These are phyloP conservation scores for Cephalotrichum gorgonifer DNA, from an alignment of 2,329 filamentous ascomycete genomes.

Conservation along the genomic window DNA sequence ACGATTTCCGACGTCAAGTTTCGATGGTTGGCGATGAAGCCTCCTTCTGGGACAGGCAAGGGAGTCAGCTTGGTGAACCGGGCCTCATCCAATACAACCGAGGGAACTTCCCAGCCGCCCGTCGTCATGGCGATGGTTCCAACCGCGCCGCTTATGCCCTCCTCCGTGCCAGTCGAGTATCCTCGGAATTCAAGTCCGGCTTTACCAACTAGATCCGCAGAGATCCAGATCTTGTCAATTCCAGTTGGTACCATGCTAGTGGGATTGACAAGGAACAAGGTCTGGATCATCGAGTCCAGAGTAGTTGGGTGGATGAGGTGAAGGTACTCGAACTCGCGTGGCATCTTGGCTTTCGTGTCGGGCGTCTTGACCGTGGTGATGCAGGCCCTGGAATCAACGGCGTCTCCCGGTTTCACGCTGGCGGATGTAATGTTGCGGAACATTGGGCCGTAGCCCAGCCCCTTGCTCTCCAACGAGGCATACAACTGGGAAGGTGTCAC, in stretches of 20 bases:
- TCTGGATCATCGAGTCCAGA: constrained; percentile 45
- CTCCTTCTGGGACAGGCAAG: constrained; percentile 12
- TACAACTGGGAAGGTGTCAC: constrained; percentile 36
- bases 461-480: constrained; percentile 36
- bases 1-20: constrained; percentile 37
- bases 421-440: constrained; percentile 35
- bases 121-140: constrained; percentile 34
- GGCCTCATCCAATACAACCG: constrained; percentile 34
- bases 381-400: constrained; percentile 21
- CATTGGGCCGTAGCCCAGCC: constrained; percentile 38
- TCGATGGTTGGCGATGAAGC: constrained; percentile 36
- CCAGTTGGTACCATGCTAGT: constrained; percentile 38
- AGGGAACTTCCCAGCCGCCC: constrained; percentile 17
- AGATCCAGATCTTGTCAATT: constrained; percentile 35
- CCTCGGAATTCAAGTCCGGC: constrained; percentile 26
- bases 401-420: constrained; percentile 19
- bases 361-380: constrained; percentile 30
- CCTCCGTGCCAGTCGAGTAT: constrained; percentile 25
- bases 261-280: constrained; percentile 32
- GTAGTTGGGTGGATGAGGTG: constrained; percentile 49
- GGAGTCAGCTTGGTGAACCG: constrained; percentile 26
- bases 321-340: constrained; percentile 38
- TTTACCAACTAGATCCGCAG: constrained; percentile 22
- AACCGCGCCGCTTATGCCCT: constrained; percentile 24
- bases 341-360: constrained; percentile 42